These are phyloP conservation scores for Trichoderma gracile DNA, from an alignment of 2,329 filamentous ascomycete genomes.

Conservation along the genomic window DNA sequence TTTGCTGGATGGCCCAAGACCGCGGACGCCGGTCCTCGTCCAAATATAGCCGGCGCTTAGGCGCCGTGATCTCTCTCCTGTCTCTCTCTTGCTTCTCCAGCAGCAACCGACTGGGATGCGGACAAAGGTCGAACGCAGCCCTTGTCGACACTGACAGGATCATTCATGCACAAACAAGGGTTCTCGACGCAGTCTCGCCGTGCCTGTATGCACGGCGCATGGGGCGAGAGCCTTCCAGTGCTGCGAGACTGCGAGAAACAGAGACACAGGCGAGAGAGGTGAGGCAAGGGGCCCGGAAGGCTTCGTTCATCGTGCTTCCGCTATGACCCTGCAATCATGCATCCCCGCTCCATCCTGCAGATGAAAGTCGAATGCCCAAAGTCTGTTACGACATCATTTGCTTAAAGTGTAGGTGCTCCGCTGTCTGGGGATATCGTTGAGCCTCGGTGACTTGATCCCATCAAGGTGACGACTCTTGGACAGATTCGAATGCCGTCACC, in stretches of 20 bases:
- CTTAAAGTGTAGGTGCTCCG: constrained; percentile 16
- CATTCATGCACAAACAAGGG: constrained; percentile 22
- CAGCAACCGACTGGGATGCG: constrained; percentile 19
- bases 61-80: constrained; percentile 32
- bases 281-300: background rate
- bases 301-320: constrained; percentile 13
- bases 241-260: constrained; percentile 12
- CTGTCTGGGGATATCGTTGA: background rate
- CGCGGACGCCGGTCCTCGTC: constrained; percentile 21
- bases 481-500: too few relatives aligned
- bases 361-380: background rate
- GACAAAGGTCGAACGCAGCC: constrained; percentile 8
- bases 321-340: constrained; percentile 1
- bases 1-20: constrained; percentile 9
- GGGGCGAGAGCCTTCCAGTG: constrained; percentile 17
- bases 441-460: constrained; percentile 15
- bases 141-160: constrained; percentile 21
- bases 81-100: background rate
- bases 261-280: constrained; percentile 1
- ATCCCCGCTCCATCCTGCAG: constrained; percentile 17
- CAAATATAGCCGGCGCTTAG: constrained; percentile 38
- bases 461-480: constrained; percentile 8
- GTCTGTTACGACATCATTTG: constrained; percentile 8
- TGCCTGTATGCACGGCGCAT: constrained; percentile 11
- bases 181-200: background rate